Evolutionary conservation across 1,284 basidiomycete genomes (phyloP), one percentile per base, ranked within the genome.

Genomic region (Somion occarium): DNA sequence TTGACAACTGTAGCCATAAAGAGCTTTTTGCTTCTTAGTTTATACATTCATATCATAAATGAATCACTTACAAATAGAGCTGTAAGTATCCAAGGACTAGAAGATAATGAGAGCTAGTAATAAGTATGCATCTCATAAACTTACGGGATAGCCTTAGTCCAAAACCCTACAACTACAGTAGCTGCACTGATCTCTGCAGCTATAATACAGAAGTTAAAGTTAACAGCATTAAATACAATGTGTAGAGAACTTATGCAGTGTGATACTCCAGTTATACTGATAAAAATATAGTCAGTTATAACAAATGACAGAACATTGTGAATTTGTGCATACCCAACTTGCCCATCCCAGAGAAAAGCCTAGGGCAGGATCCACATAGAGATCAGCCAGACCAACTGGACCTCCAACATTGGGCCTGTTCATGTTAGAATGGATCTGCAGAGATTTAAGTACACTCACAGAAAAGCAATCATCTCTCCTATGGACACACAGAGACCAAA

Each of bases 361-460:
- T 2, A 64, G 52, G 1, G 64, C 63, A 0, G 53, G 58, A 38
- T 65, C 64, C 3, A 67, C 64, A 38, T 64, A 66, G 0, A 62
- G 63, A 62, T 62, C 61, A 1, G 90, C 87, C 5, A 87, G 82
- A 58, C 91, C 83, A n/a, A 92, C 84, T 59, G 91, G 90, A 39
- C 88, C 84, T 54, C 81, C 82, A 1, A 91, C 87, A 89, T 89
- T 69, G 85, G 91, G 37, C 84, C 83, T 64, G 47, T 62, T 34
- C 11, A 67, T 63, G n/a, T 47, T n/a, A n/a, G n/a, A n/a, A n/a
- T n/a, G n/a, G n/a, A n/a, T n/a, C n/a, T n/a, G n/a, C n/a, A 15
- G 30, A 38, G 15, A 25, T 12, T 7, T 43, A 34, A 51, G 7
- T 9, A 38, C 5, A 48, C 59, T 54, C 34, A 64, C 64, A 66